These are phyloP conservation scores for Henckelia pumila DNA, from an alignment of 257 asterid species.

Conservation along the genomic window DNA sequence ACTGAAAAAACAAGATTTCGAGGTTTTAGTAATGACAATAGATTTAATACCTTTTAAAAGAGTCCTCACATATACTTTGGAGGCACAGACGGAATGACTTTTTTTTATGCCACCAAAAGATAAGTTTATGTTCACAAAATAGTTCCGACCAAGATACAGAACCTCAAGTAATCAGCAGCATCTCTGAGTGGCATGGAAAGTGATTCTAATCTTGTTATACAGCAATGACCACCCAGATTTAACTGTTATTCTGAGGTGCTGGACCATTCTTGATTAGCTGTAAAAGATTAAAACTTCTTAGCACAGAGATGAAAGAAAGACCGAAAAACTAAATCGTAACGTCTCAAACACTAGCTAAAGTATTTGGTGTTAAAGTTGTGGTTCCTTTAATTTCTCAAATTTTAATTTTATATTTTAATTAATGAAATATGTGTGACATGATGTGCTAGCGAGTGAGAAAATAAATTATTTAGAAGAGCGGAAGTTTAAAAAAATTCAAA, in stretches of 20 bases:
- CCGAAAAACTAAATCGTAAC: not conserved
- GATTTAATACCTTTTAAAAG: not conserved
- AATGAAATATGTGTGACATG: not conserved
- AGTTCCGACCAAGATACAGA: constrained; percentile 18
- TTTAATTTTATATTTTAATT: no score
- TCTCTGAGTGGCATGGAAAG: constrained; percentile 26
- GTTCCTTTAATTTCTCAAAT: not conserved
- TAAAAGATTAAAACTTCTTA: constrained; percentile 23
- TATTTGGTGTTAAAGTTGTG: not conserved
- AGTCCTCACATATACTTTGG: not conserved
- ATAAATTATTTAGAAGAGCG: not conserved
- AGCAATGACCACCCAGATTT: constrained; percentile 31
- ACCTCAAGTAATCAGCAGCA: constrained; percentile 23
- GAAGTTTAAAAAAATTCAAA: no score
- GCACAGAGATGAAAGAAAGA: constrained; percentile 15
- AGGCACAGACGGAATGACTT: not conserved
- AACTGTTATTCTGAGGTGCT: constrained; percentile 48
- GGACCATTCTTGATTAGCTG: constrained; percentile 66
- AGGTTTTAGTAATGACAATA: not conserved
- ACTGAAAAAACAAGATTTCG: not conserved
- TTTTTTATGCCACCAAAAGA: constrained; percentile 13
- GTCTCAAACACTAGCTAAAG: not conserved
- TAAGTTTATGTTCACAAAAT: constrained; percentile 24
- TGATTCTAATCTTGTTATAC: constrained; percentile 29
- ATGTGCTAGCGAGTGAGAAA: not conserved